phyloP scores from a whole-genome alignment of 345 rosid species.

The Eucalyptus marginata region DNA sequence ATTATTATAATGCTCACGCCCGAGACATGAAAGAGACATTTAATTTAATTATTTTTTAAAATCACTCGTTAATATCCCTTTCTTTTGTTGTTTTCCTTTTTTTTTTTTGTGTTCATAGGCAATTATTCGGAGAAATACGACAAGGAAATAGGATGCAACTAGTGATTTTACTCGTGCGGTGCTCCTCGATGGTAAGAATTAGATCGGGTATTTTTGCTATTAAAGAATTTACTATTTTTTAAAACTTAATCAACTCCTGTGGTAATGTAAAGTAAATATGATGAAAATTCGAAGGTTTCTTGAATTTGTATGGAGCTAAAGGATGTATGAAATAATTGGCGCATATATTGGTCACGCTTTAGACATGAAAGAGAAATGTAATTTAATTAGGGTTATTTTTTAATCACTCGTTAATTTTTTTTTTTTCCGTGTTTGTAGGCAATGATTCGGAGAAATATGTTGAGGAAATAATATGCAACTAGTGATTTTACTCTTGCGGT shows the following conservation, averaged over 20 bases:
- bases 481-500: rapidly evolving
- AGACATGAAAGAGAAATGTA: no score
- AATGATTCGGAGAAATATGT: background rate
- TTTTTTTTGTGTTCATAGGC: background rate
- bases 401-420: no score
- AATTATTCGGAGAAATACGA: background rate
- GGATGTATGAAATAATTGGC: background rate
- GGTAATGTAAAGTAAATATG: background rate
- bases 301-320: background rate
- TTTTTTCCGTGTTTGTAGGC: background rate
- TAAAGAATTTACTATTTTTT: background rate
- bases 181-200: background rate
- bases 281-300: background rate
- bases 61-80: background rate
- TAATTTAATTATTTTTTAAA: background rate
- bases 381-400: no score
- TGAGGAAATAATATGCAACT: background rate
- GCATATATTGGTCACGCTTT: no score
- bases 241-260: background rate
- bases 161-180: background rate
- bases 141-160: background rate
- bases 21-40: background rate
- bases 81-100: no score
- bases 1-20: background rate
- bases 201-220: background rate